Percentiles rank a stretch among this genome's conserved stretches.
Evolutionary conservation across 73 alveolate genomes (phyloP).

Genomic region (Tetrahymena thermophila): DNA sequence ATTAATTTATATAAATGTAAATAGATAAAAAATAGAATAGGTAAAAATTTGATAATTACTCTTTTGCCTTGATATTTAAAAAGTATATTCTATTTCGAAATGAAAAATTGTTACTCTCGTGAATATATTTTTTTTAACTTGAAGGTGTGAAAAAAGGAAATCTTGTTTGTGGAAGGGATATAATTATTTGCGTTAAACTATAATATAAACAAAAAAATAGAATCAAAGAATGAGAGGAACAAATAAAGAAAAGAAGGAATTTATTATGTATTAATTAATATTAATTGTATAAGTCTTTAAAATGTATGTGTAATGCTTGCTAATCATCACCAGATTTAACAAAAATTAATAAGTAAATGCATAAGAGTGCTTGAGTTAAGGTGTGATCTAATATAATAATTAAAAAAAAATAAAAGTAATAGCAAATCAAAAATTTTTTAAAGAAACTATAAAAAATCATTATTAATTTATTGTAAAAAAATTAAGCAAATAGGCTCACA

Average conservation of each 20-base stretch:
- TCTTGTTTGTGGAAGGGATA: not conserved
- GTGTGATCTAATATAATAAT: not conserved
- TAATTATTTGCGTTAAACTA: not conserved
- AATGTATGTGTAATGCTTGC: not conserved
- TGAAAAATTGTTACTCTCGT: not conserved
- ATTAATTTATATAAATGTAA: too few species aligned
- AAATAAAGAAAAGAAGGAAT: not conserved
- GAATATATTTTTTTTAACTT: not conserved
- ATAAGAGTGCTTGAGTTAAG: not conserved
- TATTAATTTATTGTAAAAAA: not conserved
- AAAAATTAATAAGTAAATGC: not conserved
- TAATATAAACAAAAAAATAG: not conserved
- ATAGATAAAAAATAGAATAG: too few species aligned
- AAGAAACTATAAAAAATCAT: not conserved
- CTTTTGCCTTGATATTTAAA: too few species aligned
- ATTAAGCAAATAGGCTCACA: not conserved
- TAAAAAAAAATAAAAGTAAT: not conserved
- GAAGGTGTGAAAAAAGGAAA: not conserved
- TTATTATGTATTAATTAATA: not conserved
- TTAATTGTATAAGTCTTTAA: not conserved
- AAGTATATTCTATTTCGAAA: too few species aligned
- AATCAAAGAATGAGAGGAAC: not conserved
- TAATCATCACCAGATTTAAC: not conserved
- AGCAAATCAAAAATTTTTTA: not conserved
- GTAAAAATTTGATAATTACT: too few species aligned